phyloP scores from a whole-genome alignment of 164 flowering plant species.

The Tetrastigma voinierianum region DNA sequence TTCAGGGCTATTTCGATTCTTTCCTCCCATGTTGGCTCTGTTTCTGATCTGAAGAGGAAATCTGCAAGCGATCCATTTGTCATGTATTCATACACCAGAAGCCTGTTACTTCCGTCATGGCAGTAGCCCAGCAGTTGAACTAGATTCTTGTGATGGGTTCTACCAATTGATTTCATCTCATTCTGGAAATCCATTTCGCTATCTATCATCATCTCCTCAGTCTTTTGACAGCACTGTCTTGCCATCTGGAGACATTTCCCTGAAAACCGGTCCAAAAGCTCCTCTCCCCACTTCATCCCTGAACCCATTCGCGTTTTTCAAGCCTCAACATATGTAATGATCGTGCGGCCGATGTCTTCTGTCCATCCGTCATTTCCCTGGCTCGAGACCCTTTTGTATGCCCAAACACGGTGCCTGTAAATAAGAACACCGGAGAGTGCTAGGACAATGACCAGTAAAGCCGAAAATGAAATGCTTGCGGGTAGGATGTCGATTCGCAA shows the following conservation, averaged over 20 bases:
- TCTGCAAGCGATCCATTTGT: constrained; percentile 13
- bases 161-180: constrained; percentile 7
- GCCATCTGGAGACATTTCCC: neutral
- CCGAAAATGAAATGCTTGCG: neutral
- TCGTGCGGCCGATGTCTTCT: neutral
- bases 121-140: constrained; percentile 12
- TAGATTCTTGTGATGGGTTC: constrained; percentile 7
- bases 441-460: neutral
- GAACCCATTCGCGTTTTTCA: constrained; percentile 1
- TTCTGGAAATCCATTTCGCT: constrained; percentile 9
- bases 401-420: neutral
- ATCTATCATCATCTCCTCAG: neutral
- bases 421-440: neutral
- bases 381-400: neutral
- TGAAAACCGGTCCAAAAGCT: constrained; percentile 11
- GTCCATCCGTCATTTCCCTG: neutral
- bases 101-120: constrained; percentile 3
- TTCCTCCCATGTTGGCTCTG: constrained; percentile 6
- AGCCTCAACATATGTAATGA: constrained; percentile 7
- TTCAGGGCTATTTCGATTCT: constrained; percentile 1
- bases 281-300: constrained; percentile 9
- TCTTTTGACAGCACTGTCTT: constrained; percentile 9
- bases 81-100: constrained; percentile 15
- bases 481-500: neutral
- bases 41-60: constrained; percentile 1